Conservation (phyloP, 2,329 filamentous ascomycete species). For the Tolypocladium inflatum region DNA sequence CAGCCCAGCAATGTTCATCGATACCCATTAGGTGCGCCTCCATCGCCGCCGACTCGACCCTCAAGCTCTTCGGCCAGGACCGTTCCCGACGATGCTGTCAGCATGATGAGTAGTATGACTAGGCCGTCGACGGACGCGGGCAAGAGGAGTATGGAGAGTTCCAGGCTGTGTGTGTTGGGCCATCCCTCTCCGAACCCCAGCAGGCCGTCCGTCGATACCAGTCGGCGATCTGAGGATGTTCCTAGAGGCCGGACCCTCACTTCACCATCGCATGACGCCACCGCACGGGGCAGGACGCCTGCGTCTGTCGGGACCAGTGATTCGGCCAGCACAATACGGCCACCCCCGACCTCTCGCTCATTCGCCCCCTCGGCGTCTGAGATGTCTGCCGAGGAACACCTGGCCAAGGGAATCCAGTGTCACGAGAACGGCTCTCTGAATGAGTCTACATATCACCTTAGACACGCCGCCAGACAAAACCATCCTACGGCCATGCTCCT, state of each 20-base stretch:
- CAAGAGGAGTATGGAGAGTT: conserved; percentile 39
- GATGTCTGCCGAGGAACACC: conserved; percentile 77
- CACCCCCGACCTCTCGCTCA: conserved; percentile 29
- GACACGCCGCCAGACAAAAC: conserved; percentile 76
- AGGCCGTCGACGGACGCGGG: conserved; percentile 41
- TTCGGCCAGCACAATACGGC: conserved; percentile 41
- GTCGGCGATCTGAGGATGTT: conserved; percentile 37
- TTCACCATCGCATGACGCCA: conserved; percentile 26
- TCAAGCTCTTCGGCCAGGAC: conserved; percentile 42
- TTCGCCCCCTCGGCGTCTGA: conserved; percentile 52
- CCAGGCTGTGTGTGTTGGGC: conserved; percentile 23
- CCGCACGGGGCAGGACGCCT: conserved; percentile 31
- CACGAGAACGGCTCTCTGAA: conserved; percentile 82
- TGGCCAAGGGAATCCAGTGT: conserved; percentile 79
- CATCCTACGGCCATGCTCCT: conserved; percentile 92
- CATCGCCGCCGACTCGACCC: conserved; percentile 51
- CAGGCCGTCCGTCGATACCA: conserved; percentile 33
- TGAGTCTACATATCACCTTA: conserved; percentile 92
- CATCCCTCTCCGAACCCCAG: conserved; percentile 35
- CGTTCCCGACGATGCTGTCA: conserved; percentile 26
- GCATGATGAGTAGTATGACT: conserved; percentile 19
- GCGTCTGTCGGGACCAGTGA: conserved; percentile 42
- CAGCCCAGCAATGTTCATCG: conserved; percentile 33
- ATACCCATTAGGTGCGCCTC: conserved; percentile 38
- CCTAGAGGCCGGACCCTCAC: conserved; percentile 35